These are phyloP conservation scores for Tolypocladium nubicola DNA, from an alignment of 2,329 filamentous ascomycete species.

Conservation along the genomic window DNA sequence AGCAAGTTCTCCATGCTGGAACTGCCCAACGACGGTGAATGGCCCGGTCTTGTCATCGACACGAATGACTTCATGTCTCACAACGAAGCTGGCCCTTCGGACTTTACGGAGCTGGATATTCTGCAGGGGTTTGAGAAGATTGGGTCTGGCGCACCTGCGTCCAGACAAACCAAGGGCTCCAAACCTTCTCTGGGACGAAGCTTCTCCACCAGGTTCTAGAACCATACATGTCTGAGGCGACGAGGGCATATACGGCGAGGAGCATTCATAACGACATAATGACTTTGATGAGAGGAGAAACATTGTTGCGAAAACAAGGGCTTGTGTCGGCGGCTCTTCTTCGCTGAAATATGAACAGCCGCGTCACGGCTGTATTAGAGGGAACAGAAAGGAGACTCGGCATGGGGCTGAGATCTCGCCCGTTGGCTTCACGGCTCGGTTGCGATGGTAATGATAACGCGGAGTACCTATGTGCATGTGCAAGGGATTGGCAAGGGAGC, in stretches of 20 bases:
- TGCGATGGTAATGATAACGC: conserved; percentile 19
- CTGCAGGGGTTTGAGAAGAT: conserved; percentile 69
- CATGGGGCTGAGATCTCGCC: conserved; percentile 8
- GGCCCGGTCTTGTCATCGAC: conserved; percentile 23
- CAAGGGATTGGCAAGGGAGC: neutral
- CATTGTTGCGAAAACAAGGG: neutral
- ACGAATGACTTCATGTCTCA: conserved; percentile 28
- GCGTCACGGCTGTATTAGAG: neutral
- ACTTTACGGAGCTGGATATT: conserved; percentile 55
- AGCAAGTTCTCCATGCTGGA: conserved; percentile 34
- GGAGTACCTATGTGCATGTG: conserved; percentile 10
- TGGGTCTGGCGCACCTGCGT: conserved; percentile 33
- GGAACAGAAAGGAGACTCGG: neutral
- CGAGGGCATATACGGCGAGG: neutral
- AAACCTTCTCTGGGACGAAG: conserved; percentile 20
- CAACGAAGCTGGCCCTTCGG: conserved; percentile 42
- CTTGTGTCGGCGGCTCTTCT: neutral
- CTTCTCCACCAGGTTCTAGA: conserved; percentile 20
- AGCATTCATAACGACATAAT: conserved; percentile 10
- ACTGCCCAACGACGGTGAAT: conserved; percentile 27
- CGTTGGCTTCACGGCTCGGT: conserved; percentile 18
- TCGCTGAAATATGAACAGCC: neutral
- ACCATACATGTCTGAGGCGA: neutral
- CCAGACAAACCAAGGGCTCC: conserved; percentile 16
- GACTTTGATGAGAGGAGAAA: conserved; percentile 7